phyloP scores from a whole-genome alignment of 495 filamentous ascomycete genomes.

The Penicillium coprophilum region DNA sequence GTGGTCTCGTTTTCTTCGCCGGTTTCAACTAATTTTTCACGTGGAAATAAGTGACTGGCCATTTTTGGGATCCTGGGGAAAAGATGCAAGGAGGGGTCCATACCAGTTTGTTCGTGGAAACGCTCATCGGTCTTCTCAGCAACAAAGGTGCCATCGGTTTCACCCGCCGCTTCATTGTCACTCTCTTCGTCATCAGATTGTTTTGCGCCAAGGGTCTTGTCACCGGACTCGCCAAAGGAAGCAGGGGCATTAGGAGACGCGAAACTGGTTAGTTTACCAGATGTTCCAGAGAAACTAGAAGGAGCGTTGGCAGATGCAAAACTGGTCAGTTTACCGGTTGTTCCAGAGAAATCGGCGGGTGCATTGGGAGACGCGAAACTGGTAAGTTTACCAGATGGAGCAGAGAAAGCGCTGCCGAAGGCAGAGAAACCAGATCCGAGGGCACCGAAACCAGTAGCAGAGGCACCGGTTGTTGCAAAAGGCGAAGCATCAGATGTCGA shows the following conservation, averaged over 20 bases:
- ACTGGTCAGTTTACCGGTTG: slow-evolving; percentile 56
- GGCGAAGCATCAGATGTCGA: slow-evolving; percentile 1
- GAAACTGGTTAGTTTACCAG: slow-evolving; percentile 62
- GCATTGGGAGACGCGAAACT: slow-evolving; percentile 68
- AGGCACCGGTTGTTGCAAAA: slow-evolving; percentile 17
- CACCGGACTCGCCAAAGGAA: slow-evolving; percentile 53
- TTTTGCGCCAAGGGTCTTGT: slow-evolving; percentile 69
- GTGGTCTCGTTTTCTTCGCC: slow-evolving; percentile 68
- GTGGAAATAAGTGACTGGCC: slow-evolving; percentile 11
- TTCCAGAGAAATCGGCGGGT: slow-evolving; percentile 38
- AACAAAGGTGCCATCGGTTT: slow-evolving; percentile 49
- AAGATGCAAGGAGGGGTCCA: slow-evolving; percentile 22
- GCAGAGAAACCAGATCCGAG: slow-evolving; percentile 46
- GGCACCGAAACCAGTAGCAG: slow-evolving; percentile 41
- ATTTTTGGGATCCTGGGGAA: not conserved
- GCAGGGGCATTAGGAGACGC: slow-evolving; percentile 59
- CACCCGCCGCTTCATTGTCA: slow-evolving; percentile 33
- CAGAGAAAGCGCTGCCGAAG: slow-evolving; percentile 55
- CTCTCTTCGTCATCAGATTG: slow-evolving; percentile 55
- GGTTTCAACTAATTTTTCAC: slow-evolving; percentile 58
- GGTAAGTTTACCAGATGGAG: slow-evolving; percentile 52
- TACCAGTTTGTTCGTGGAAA: slow-evolving; percentile 66
- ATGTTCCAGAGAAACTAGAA: slow-evolving; percentile 34
- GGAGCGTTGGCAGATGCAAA: slow-evolving; percentile 68
- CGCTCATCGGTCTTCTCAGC: slow-evolving; percentile 63